These are phyloP conservation scores for Gaertneriomyces sp. DNA, from an alignment of 192 early-diverging fungal species.

Conservation along the genomic window DNA sequence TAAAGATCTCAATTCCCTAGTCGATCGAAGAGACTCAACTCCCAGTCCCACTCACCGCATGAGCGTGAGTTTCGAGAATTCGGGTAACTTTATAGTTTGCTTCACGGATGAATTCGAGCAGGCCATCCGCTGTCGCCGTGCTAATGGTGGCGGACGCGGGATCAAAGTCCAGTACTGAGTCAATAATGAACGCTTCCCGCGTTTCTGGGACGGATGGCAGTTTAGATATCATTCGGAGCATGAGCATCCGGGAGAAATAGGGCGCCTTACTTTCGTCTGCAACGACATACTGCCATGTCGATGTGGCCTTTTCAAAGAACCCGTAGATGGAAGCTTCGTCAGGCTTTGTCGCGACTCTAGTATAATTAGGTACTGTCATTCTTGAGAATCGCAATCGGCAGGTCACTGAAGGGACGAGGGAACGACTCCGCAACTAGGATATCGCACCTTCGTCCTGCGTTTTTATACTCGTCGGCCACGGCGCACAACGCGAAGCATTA, in stretches of 20 bases:
- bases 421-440: too few species aligned
- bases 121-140: conserved; percentile 16
- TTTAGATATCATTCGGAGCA: neutral
- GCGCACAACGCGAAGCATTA: too few species aligned
- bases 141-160: neutral
- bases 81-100: conserved; percentile 1
- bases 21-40: neutral
- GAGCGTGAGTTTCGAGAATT: conserved; percentile 35
- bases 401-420: too few species aligned
- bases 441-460: too few species aligned
- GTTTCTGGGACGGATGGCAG: conserved; percentile 1
- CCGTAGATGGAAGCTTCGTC: conserved; percentile 1
- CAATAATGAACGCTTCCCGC: conserved; percentile 18
- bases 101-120: conserved; percentile 11
- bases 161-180: conserved; percentile 30
- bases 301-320: conserved; percentile 21
- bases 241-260: too few species aligned
- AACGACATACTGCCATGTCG: conserved; percentile 19
- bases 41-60: conserved; percentile 19
- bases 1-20: neutral
- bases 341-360: neutral
- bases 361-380: neutral
- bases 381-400: too few species aligned
- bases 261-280: conserved; percentile 3
- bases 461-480: too few species aligned